These are phyloP conservation scores for Termitomyces sp. DNA, from an alignment of 768 basidiomycete genomes.

Conservation along the genomic window DNA sequence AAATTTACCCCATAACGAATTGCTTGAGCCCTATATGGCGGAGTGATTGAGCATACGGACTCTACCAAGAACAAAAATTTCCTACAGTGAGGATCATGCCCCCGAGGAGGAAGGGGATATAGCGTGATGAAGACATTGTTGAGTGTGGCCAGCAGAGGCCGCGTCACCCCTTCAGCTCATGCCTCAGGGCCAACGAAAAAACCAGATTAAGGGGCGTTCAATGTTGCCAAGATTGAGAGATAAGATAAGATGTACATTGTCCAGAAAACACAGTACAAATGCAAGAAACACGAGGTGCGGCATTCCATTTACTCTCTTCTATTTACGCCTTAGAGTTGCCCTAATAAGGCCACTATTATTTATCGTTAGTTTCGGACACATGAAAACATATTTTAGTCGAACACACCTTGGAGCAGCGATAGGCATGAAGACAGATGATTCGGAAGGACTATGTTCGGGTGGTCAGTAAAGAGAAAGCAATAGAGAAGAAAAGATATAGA, in stretches of 20 bases:
- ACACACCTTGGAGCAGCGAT: constrained; percentile 79
- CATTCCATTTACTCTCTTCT: constrained; percentile 1
- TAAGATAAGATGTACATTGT: background rate
- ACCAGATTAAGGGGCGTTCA: too few relatives aligned
- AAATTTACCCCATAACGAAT: constrained; percentile 80
- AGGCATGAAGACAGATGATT: constrained; percentile 86
- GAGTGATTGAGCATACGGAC: background rate
- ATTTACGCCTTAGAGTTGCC: constrained; percentile 48
- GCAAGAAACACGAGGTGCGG: background rate
- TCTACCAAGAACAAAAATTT: background rate
- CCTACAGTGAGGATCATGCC: constrained; percentile 88
- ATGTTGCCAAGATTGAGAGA: background rate
- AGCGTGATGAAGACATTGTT: constrained; percentile 60
- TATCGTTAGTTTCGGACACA: background rate
- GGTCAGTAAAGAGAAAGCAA: background rate
- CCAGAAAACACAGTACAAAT: too few relatives aligned
- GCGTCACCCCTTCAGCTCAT: background rate
- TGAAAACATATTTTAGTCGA: background rate
- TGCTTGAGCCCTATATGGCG: constrained; percentile 61
- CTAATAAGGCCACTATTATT: constrained; percentile 51
- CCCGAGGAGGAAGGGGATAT: constrained; percentile 72
- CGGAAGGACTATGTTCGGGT: constrained; percentile 33
- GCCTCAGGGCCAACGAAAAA: background rate
- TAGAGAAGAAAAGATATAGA: background rate
- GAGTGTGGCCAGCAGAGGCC: background rate